Conservation (phyloP, 257 asterid species). For the Mentha longifolia region DNA sequence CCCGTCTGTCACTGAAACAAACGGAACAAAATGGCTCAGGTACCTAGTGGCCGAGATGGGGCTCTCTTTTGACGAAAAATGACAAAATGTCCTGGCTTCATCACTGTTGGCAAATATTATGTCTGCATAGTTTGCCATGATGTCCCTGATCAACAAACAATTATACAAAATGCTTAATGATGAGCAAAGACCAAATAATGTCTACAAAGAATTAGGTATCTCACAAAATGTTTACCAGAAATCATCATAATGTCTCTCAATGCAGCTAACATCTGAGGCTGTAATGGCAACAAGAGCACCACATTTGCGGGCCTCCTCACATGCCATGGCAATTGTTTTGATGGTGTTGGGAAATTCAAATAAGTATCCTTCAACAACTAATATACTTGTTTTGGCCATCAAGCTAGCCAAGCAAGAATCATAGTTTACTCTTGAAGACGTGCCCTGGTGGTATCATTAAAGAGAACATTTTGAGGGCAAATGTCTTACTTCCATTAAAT, state of each 20-base stretch:
- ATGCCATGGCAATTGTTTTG: constrained; percentile 78
- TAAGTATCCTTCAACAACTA: constrained; percentile 90
- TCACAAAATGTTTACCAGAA: constrained; percentile 64
- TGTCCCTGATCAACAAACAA: constrained; percentile 58
- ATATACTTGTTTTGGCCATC: constrained; percentile 77
- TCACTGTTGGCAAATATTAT: constrained; percentile 86
- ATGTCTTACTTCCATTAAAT: constrained; percentile 16
- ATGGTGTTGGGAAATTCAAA: constrained; percentile 95
- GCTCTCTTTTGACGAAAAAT: constrained; percentile 71
- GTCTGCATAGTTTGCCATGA: constrained; percentile 86
- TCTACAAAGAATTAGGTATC: constrained; percentile 1
- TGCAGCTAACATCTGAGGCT: constrained; percentile 93
- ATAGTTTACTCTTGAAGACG: constrained; percentile 75
- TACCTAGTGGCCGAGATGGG: constrained; percentile 83
- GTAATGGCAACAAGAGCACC: constrained; percentile 97
- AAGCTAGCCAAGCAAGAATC: constrained; percentile 74
- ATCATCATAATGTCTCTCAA: constrained; percentile 88
- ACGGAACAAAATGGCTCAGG: constrained; percentile 94
- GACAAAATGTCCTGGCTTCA: constrained; percentile 86
- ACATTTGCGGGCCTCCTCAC: constrained; percentile 81
- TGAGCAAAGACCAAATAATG: neutral
- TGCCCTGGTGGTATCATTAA: constrained; percentile 72
- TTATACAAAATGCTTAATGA: no score
- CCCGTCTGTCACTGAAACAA: constrained; percentile 95
- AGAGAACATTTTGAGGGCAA: constrained; percentile 29